These are phyloP conservation scores for Aspergillus felis DNA, from an alignment of 2,329 filamentous ascomycete species.

Conservation along the genomic window DNA sequence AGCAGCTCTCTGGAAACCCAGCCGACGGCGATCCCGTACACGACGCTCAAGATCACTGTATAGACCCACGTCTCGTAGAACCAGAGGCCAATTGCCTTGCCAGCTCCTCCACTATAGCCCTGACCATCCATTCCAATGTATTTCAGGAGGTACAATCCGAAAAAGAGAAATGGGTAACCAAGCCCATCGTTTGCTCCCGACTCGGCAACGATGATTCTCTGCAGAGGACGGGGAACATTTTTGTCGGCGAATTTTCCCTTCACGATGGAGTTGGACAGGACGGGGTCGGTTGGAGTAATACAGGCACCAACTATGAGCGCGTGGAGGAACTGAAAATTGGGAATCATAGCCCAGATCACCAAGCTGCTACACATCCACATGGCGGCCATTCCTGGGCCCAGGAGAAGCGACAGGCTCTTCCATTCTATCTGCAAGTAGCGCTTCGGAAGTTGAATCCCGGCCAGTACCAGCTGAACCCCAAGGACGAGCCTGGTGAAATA, in stretches of 20 bases:
- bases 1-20: slow-evolving; percentile 78
- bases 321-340: slow-evolving; percentile 68
- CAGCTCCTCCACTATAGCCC: slow-evolving; percentile 55
- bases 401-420: slow-evolving; percentile 67
- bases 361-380: slow-evolving; percentile 87
- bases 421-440: slow-evolving; percentile 76
- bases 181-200: slow-evolving; percentile 86
- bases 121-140: slow-evolving; percentile 60
- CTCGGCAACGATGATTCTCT: slow-evolving; percentile 77
- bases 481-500: slow-evolving; percentile 84
- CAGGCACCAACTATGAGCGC: slow-evolving; percentile 78
- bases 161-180: slow-evolving; percentile 83
- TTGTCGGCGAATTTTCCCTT: slow-evolving; percentile 92
- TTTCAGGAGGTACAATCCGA: slow-evolving; percentile 79
- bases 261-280: slow-evolving; percentile 83
- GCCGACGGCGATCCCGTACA: slow-evolving; percentile 73
- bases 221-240: slow-evolving; percentile 76
- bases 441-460: slow-evolving; percentile 80
- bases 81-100: slow-evolving; percentile 71
- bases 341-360: slow-evolving; percentile 72
- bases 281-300: slow-evolving; percentile 87
- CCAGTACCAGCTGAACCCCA: slow-evolving; percentile 83
- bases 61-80: slow-evolving; percentile 84
- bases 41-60: slow-evolving; percentile 70
- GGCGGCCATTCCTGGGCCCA: slow-evolving; percentile 76